These are phyloP conservation scores for Pulveroboletus sp. DNA, from an alignment of 1,284 basidiomycete species.

Conservation along the genomic window DNA sequence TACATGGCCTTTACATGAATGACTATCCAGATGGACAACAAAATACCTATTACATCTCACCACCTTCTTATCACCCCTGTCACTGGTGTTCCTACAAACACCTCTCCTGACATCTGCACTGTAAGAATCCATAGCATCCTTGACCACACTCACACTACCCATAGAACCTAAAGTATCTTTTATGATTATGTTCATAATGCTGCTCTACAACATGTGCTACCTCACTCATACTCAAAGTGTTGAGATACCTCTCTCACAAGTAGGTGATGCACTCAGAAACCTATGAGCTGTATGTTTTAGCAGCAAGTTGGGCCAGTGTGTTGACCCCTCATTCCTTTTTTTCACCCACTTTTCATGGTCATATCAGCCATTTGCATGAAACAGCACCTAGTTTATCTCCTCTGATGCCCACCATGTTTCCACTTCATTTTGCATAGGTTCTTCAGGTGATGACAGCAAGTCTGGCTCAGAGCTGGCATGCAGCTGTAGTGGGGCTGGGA, in stretches of 20 bases:
- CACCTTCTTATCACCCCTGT: constrained; percentile 24
- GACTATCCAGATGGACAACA: constrained; percentile 50
- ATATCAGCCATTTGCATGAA: constrained; percentile 52
- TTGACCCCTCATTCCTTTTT: not conserved
- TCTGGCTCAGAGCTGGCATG: constrained; percentile 36
- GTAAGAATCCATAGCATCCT: constrained; percentile 23
- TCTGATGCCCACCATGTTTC: constrained; percentile 58
- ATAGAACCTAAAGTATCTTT: constrained; percentile 46
- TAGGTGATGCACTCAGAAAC: constrained; percentile 67
- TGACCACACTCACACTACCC: constrained; percentile 17
- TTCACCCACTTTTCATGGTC: too few relatives aligned
- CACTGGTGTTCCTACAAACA: constrained; percentile 22
- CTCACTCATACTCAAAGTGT: constrained; percentile 73
- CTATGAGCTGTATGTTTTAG: constrained; percentile 75
- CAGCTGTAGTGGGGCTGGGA: not conserved
- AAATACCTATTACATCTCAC: constrained; percentile 68
- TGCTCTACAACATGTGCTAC: constrained; percentile 74
- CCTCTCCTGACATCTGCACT: constrained; percentile 16
- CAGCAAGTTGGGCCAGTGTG: constrained; percentile 58
- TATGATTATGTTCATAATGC: constrained; percentile 75
- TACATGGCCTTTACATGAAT: not conserved
- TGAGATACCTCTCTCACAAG: constrained; percentile 66
- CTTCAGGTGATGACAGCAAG: constrained; percentile 66
- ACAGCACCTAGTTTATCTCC: constrained; percentile 50
- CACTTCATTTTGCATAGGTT: constrained; percentile 68